These are phyloP conservation scores for Trypanosoma platydactyli DNA, from an alignment of 208 protist species.

Conservation along the genomic window DNA sequence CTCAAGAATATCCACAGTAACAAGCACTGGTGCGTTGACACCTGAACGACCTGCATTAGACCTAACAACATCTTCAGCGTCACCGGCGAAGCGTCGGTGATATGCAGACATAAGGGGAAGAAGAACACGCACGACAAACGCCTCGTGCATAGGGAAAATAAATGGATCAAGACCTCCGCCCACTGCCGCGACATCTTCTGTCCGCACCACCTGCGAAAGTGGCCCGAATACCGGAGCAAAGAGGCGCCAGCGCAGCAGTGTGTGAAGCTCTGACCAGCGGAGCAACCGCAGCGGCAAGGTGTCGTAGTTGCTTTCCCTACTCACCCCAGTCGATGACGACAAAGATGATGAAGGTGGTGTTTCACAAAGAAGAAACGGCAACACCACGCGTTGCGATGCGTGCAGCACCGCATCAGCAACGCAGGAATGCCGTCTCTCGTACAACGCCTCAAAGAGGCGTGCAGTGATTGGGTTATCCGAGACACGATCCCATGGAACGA, in stretches of 20 bases:
- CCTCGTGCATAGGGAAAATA: slow-evolving; percentile 41
- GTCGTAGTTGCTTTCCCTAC: background rate
- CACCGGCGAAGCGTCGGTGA: slow-evolving; percentile 10
- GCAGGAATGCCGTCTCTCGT: slow-evolving; percentile 26
- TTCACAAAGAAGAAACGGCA: slow-evolving; percentile 23
- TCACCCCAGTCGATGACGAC: background rate
- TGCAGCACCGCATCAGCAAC: slow-evolving; percentile 20
- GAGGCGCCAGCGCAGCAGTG: slow-evolving; percentile 22
- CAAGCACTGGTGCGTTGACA: background rate
- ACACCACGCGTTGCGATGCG: slow-evolving; percentile 15
- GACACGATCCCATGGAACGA: slow-evolving; percentile 6
- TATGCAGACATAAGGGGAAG: slow-evolving; percentile 58
- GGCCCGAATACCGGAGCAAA: slow-evolving; percentile 27
- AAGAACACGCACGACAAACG: slow-evolving; percentile 44
- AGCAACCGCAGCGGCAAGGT: background rate
- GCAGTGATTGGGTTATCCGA: slow-evolving; percentile 10
- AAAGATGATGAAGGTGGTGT: background rate
- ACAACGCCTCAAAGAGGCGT: slow-evolving; percentile 20
- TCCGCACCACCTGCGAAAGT: slow-evolving; percentile 18
- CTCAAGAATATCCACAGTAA: slow-evolving; percentile 23
- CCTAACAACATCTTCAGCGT: background rate
- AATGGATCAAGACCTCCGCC: slow-evolving; percentile 33
- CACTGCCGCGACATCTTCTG: slow-evolving; percentile 16
- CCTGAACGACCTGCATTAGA: background rate
- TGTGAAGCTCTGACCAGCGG: slow-evolving; percentile 22